These are phyloP conservation scores for Colletotrichum sublineola DNA, from an alignment of 2,329 filamentous ascomycete species.

Conservation along the genomic window DNA sequence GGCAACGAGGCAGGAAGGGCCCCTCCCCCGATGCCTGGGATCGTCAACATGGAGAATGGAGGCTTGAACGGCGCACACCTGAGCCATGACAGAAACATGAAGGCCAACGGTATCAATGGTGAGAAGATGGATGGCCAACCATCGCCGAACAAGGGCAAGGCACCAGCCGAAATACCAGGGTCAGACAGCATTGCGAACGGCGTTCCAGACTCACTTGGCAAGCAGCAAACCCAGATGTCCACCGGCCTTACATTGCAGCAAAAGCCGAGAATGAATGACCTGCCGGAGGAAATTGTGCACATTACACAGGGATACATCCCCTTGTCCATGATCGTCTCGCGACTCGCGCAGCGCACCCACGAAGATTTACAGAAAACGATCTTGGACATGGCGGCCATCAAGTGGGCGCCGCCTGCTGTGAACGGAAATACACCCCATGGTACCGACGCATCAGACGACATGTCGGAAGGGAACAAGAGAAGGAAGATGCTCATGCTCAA, in stretches of 20 bases:
- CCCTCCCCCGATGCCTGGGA: constrained; percentile 61
- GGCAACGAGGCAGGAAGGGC: constrained; percentile 37
- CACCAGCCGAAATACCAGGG: constrained; percentile 43
- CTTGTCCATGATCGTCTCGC: constrained; percentile 79
- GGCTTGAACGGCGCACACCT: constrained; percentile 65
- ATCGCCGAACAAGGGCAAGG: constrained; percentile 53
- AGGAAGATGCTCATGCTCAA: constrained; percentile 84
- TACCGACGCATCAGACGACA: constrained; percentile 63
- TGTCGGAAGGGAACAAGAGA: constrained; percentile 73
- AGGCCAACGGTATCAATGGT: constrained; percentile 61
- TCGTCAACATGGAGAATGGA: constrained; percentile 69
- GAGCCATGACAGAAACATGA: constrained; percentile 67
- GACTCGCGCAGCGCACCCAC: constrained; percentile 86
- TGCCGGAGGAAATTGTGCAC: constrained; percentile 75
- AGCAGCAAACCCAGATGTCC: constrained; percentile 38
- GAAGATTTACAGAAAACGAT: constrained; percentile 81
- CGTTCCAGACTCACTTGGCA: constrained; percentile 44
- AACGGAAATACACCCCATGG: constrained; percentile 64
- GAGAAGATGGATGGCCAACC: constrained; percentile 45
- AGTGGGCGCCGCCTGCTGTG: constrained; percentile 63
- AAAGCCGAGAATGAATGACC: constrained; percentile 63
- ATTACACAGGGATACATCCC: constrained; percentile 83
- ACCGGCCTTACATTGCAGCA: constrained; percentile 36
- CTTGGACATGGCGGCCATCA: constrained; percentile 76
- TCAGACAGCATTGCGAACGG: constrained; percentile 45